These are phyloP conservation scores for Didymella arachidicola DNA, from an alignment of 2,329 filamentous ascomycete species.

Conservation along the genomic window DNA sequence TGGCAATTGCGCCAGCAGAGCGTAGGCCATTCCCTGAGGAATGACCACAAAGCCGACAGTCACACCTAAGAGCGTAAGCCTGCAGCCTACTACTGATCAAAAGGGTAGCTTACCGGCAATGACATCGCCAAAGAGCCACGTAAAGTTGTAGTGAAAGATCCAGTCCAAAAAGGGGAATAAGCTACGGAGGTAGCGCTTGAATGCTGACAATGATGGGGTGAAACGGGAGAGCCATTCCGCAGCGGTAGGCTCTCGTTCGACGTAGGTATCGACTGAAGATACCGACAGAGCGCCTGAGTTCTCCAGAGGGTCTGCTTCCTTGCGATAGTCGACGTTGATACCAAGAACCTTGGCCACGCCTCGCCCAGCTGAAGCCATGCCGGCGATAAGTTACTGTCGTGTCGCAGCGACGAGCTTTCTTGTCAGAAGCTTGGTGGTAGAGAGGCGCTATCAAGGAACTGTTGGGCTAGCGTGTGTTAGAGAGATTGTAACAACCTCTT, in stretches of 20 bases:
- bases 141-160: conserved; percentile 86
- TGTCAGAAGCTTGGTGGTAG: conserved; percentile 22
- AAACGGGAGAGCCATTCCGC: conserved; percentile 73
- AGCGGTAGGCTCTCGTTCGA: conserved; percentile 81
- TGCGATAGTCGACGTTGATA: conserved; percentile 78
- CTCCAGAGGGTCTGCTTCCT: conserved; percentile 65
- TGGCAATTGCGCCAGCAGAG: conserved; percentile 78
- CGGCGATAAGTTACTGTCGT: conserved; percentile 12
- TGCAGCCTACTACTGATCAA: not conserved
- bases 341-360: conserved; percentile 78
- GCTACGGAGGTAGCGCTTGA: conserved; percentile 69
- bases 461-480: not conserved
- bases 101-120: conserved; percentile 74
- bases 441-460: not conserved
- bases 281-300: conserved; percentile 78
- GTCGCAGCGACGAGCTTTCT: conserved; percentile 49
- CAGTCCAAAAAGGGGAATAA: conserved; percentile 91
- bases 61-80: conserved; percentile 57
- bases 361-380: conserved; percentile 68
- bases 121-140: conserved; percentile 89
- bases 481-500: not conserved
- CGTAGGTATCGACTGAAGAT: conserved; percentile 69
- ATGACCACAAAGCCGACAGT: conserved; percentile 83
- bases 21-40: conserved; percentile 96
- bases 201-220: conserved; percentile 64